phyloP scores from a whole-genome alignment of 1,284 basidiomycete species.

The Trichosporon faecale region DNA sequence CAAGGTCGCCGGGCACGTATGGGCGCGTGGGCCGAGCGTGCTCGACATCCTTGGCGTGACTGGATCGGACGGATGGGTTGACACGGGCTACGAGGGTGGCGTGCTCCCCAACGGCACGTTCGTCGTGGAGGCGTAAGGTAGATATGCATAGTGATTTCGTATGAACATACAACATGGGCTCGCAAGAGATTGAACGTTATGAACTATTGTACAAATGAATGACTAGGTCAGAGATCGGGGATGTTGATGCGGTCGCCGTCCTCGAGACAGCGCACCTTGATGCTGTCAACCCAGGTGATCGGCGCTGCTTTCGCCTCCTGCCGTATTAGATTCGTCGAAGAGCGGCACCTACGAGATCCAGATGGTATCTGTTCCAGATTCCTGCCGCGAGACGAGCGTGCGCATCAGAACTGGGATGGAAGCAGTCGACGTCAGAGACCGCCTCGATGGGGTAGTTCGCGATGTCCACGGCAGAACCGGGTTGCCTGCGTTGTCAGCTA shows the following conservation, averaged over 20 bases:
- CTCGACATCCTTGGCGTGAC: conserved; percentile 17
- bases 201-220: neutral
- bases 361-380: conserved; percentile 49
- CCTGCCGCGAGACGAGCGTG: conserved; percentile 50
- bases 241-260: conserved; percentile 41
- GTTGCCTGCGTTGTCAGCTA: conserved; percentile 44
- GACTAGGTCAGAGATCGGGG: neutral
- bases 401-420: conserved; percentile 49
- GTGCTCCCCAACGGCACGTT: conserved; percentile 48
- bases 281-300: conserved; percentile 44
- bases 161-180: conserved; percentile 2
- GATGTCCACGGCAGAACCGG: conserved; percentile 45
- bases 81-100: conserved; percentile 31
- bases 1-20: conserved; percentile 30
- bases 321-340: neutral
- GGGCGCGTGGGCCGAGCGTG: conserved; percentile 38
- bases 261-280: conserved; percentile 45
- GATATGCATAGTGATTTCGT: neutral
- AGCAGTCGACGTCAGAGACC: conserved; percentile 51
- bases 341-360: conserved; percentile 8
- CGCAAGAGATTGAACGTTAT: neutral
- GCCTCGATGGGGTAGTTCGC: conserved; percentile 48
- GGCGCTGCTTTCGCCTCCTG: conserved; percentile 38
- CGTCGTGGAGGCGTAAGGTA: conserved; percentile 8
- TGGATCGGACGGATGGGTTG: conserved; percentile 36